A percentile compares a stretch with the other conserved stretches of the same genome.
Evolutionary conservation across 2,329 filamentous ascomycete species (phyloP).

Genomic region (Trichophyton mentagrophytes): DNA sequence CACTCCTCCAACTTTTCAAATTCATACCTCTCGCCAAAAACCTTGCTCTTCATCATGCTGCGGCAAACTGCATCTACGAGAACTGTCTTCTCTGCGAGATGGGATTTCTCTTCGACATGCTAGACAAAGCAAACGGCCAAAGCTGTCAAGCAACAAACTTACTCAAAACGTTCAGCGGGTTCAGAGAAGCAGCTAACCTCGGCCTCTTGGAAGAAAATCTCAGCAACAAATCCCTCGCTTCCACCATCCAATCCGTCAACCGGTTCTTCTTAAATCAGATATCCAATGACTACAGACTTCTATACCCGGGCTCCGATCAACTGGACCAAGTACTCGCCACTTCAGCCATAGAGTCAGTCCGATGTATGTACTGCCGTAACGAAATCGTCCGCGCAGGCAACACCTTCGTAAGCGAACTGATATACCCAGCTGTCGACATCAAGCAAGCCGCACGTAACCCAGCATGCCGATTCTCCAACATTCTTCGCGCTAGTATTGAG

Average conservation of each 20-base stretch:
- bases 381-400: slow-evolving; percentile 70
- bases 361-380: slow-evolving; percentile 75
- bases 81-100: slow-evolving; percentile 84
- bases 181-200: slow-evolving; percentile 63
- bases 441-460: slow-evolving; percentile 38
- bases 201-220: slow-evolving; percentile 76
- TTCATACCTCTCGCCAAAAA: slow-evolving; percentile 85
- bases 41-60: slow-evolving; percentile 74
- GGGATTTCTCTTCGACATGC: slow-evolving; percentile 93
- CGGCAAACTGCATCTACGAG: slow-evolving; percentile 69
- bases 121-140: slow-evolving; percentile 84
- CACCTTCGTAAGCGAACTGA: slow-evolving; percentile 71
- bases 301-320: slow-evolving; percentile 47
- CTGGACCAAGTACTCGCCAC: slow-evolving; percentile 54
- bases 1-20: slow-evolving; percentile 78
- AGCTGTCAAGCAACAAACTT: slow-evolving; percentile 96
- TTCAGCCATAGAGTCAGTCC: slow-evolving; percentile 44
- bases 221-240: slow-evolving; percentile 57
- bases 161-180: slow-evolving; percentile 73
- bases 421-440: slow-evolving; percentile 54
- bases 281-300: slow-evolving; percentile 58
- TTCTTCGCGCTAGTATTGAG: slow-evolving; percentile 86
- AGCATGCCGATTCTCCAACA: slow-evolving; percentile 60
- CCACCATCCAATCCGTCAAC: slow-evolving; percentile 74
- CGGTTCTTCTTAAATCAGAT: slow-evolving; percentile 77